Base-by-base conservation (phyloP, 805 yeast genomes). In the Pichia californica region DNA sequence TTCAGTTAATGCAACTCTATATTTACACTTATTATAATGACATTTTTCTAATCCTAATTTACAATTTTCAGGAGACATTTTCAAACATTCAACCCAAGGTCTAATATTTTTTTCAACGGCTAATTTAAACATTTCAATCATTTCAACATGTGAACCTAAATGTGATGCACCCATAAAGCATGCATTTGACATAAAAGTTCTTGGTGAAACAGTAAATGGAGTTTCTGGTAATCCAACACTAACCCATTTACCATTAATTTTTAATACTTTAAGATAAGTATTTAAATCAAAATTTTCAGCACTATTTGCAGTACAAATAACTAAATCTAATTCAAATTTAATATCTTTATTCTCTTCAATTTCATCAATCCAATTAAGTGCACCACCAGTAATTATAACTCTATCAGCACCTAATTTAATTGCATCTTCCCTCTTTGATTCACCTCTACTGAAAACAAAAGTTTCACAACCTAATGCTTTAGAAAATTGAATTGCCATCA, bases 191-290 rank as follows among this genome's bases (percentile, higher is more conserved):
- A 70, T 49, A 53, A 73, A 71, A 7, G 66, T 52, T 45, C 62
- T 56, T 27, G 77, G 75, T 36, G 64, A 55, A 34, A 73, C 66
- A 28, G 63, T 57, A 44, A 71, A 67, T 34, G 64, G 61, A 28
- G 73, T 69, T 38, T 68, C 72, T 42, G 91, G 87, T 54, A 82
- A 68, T 43, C 91, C 91, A 44, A 79, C 88, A 29, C 81, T 68
- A 42, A 80, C 70, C 57, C 80, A 74, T 41, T 68, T 67, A 43
- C 81, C 81, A 55, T 74, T 74, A 33, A 81, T 77, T 55, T 70
- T 78, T 59, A 85, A 67, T 25, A 71, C 58, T 25, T 61, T 57
- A 48, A 81, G 56, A 58, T 76, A 75, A 21, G 66, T 56, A 49
- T 68, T 64, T 43, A 81, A 57, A 48, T 73, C 76, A 52, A 79